Conservation (phyloP, 169 alveolate genomes). For the Cryptosporidium tyzzeri region DNA sequence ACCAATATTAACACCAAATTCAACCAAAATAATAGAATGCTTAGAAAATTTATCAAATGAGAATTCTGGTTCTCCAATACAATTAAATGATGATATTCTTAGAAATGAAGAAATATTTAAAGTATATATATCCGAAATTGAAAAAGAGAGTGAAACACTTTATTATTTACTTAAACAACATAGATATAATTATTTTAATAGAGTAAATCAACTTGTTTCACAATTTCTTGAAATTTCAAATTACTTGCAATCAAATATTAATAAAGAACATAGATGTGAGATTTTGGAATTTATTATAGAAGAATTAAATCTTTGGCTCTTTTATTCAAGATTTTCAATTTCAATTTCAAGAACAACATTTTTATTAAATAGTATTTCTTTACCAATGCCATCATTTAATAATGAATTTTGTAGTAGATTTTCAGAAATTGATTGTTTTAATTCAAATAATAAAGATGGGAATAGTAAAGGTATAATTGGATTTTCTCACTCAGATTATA, state of each 20-base stretch:
- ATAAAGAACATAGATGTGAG: slow-evolving; percentile 65
- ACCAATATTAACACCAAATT: neutral
- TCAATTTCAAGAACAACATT: slow-evolving; percentile 54
- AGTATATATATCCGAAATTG: slow-evolving; percentile 60
- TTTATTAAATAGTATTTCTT: slow-evolving; percentile 39
- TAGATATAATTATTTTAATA: slow-evolving; percentile 88
- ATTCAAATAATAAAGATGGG: neutral
- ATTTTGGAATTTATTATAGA: slow-evolving; percentile 66
- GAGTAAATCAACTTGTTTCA: slow-evolving; percentile 84
- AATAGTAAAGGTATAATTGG: neutral
- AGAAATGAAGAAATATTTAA: slow-evolving; percentile 36
- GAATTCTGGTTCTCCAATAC: slow-evolving; percentile 11
- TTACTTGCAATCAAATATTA: slow-evolving; percentile 36
- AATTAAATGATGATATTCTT: slow-evolving; percentile 3
- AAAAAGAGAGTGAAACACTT: slow-evolving; percentile 62
- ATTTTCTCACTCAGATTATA: slow-evolving; percentile 5
- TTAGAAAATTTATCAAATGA: neutral
- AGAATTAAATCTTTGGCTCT: slow-evolving; percentile 69
- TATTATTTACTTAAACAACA: slow-evolving; percentile 88
- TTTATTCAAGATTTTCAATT: slow-evolving; percentile 71
- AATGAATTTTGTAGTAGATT: slow-evolving; percentile 31
- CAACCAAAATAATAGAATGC: neutral
- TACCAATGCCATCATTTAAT: slow-evolving; percentile 59
- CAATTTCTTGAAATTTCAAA: slow-evolving; percentile 83
- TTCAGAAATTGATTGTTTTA: neutral